These are phyloP conservation scores for Lecanicillium sp. DNA, from an alignment of 2,329 filamentous ascomycete genomes.

Conservation along the genomic window DNA sequence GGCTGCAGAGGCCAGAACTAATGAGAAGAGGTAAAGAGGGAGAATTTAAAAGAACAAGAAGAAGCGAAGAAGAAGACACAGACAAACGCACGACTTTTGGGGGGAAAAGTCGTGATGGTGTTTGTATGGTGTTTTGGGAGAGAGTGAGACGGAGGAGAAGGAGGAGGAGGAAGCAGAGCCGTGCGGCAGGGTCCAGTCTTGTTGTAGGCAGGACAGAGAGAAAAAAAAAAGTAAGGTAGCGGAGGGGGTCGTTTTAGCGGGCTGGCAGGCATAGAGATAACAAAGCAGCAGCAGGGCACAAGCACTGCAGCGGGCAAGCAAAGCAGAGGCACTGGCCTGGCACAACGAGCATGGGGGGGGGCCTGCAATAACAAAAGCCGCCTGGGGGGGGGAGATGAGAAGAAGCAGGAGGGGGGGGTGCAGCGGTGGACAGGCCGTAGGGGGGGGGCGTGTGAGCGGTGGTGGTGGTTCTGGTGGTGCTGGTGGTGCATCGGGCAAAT, in stretches of 20 bases:
- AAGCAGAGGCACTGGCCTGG: conserved; percentile 1
- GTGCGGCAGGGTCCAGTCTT: conserved; percentile 10
- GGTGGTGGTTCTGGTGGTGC: neutral
- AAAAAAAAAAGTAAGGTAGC: conserved; percentile 4
- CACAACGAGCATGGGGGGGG: no score
- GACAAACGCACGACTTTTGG: conserved; percentile 9
- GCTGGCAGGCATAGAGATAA: conserved; percentile 1
- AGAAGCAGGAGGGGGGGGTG: neutral
- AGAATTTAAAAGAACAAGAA: neutral
- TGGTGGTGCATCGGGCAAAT: conserved; percentile 8
- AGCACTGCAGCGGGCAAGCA: no score
- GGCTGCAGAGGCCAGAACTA: conserved; percentile 8
- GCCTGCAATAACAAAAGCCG: conserved; percentile 3
- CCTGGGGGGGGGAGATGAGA: neutral
- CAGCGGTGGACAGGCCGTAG: conserved; percentile 2
- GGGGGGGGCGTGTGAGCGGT: neutral
- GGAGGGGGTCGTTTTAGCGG: conserved; percentile 13
- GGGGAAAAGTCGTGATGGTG: conserved; percentile 10
- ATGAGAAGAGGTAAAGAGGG: conserved; percentile 8
- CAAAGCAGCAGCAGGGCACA: neutral
- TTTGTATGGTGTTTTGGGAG: conserved; percentile 11
- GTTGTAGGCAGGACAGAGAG: no score
- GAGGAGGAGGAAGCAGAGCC: neutral
- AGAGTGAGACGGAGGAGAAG: no score
- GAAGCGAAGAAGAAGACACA: neutral